Evolutionary conservation across 2,329 filamentous ascomycete species (phyloP).

Genomic region (Hypocreales sp.): DNA sequence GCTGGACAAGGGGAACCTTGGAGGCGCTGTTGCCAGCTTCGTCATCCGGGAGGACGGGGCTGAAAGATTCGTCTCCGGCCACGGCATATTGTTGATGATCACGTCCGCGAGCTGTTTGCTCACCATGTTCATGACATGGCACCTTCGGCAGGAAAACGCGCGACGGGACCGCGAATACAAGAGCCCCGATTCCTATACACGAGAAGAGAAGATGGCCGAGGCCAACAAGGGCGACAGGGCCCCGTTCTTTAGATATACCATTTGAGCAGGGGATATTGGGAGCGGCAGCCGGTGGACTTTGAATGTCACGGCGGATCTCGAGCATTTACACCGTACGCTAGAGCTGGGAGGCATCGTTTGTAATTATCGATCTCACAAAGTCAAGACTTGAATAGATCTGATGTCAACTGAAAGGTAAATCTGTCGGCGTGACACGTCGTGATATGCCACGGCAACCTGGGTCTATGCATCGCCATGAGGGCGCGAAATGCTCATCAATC

Average conservation of each 20-base stretch:
- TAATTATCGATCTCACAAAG: too few species aligned
- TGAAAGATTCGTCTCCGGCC: constrained; percentile 41
- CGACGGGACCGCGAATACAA: constrained; percentile 33
- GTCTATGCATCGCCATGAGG: too few species aligned
- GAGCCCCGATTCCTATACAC: constrained; percentile 31
- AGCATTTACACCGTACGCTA: too few species aligned
- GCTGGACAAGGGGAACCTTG: constrained; percentile 21
- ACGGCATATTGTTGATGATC: constrained; percentile 40
- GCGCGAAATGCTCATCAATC: too few species aligned
- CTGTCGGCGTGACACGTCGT: too few species aligned
- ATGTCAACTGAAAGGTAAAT: too few species aligned
- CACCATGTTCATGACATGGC: constrained; percentile 38
- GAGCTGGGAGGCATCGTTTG: too few species aligned
- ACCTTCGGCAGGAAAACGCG: constrained; percentile 39
- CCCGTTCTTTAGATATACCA: constrained; percentile 37
- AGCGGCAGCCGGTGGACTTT: neutral
- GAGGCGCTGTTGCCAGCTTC: constrained; percentile 18
- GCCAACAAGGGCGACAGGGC: constrained; percentile 40
- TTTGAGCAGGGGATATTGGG: constrained; percentile 15
- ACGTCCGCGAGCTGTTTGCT: constrained; percentile 36
- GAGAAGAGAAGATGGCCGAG: constrained; percentile 36
- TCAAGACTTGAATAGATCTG: too few species aligned
- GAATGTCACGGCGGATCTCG: too few species aligned
- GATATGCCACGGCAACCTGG: too few species aligned
- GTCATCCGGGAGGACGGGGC: constrained; percentile 23